Percentiles rank a stretch among this genome's conserved stretches.
Evolutionary conservation across 345 rosid species (phyloP).

Genomic region (Clausena lansium): DNA sequence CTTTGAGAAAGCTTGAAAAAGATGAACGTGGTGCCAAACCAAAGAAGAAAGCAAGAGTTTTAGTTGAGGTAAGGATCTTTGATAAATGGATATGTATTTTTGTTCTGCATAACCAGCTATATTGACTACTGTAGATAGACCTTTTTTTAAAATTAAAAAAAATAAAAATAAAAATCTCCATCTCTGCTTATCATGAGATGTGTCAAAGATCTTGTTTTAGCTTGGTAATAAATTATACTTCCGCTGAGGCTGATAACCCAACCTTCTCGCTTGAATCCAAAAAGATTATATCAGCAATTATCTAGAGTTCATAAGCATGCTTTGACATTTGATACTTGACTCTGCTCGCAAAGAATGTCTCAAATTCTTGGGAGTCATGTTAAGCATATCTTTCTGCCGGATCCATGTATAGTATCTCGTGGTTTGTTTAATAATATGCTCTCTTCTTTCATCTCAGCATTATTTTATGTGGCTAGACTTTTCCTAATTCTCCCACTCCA

Average conservation of each 20-base stretch:
- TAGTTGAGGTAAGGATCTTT: constrained; percentile 66
- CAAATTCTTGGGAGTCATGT: not conserved
- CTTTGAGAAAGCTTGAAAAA: constrained; percentile 40
- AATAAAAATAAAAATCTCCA: not conserved
- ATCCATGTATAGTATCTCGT: not conserved
- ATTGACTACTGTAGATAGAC: not conserved
- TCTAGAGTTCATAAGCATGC: not conserved
- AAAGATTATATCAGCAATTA: not conserved
- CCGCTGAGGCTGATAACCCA: not conserved
- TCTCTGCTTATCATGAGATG: not conserved
- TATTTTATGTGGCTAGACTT: not conserved
- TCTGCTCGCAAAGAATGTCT: not conserved
- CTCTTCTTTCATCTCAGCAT: not conserved
- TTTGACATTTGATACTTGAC: not conserved
- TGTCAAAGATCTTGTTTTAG: not conserved
- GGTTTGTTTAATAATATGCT: not conserved
- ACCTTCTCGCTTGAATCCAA: not conserved
- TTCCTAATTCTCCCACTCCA: not conserved
- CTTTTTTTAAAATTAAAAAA: not conserved
- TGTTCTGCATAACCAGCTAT: not conserved
- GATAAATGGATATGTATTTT: not conserved
- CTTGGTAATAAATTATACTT: not conserved
- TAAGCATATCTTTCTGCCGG: not conserved
- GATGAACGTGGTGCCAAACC: constrained; percentile 39
- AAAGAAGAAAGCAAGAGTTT: constrained; percentile 73